These are phyloP conservation scores for Letharia lupina DNA, from an alignment of 495 filamentous ascomycete species.

Conservation along the genomic window DNA sequence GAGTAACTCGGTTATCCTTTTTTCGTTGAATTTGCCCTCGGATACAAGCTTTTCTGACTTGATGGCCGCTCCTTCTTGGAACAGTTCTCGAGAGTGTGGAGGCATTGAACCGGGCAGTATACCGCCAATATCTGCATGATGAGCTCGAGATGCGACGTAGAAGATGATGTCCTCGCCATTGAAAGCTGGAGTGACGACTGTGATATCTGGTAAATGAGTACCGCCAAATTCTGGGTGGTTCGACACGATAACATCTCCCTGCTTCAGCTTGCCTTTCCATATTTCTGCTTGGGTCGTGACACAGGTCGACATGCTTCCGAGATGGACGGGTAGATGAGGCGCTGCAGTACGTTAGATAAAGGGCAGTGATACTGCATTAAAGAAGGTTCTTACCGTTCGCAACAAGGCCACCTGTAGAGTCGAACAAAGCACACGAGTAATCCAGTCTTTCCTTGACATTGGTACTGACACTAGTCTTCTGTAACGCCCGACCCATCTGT, in stretches of 20 bases:
- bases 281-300: slow-evolving; percentile 88
- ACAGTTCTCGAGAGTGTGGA: slow-evolving; percentile 84
- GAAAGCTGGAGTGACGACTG: slow-evolving; percentile 89
- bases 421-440: slow-evolving; percentile 94
- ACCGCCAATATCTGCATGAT: slow-evolving; percentile 95
- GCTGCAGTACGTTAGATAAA: slow-evolving; percentile 34
- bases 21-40: slow-evolving; percentile 81
- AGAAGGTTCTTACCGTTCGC: slow-evolving; percentile 56
- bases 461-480: slow-evolving; percentile 95
- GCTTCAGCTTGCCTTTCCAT: slow-evolving; percentile 81
- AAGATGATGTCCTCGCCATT: slow-evolving; percentile 83
- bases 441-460: slow-evolving; percentile 97
- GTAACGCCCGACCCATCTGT: slow-evolving; percentile 91
- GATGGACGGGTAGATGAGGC: slow-evolving; percentile 87
- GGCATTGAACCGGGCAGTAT: slow-evolving; percentile 97
- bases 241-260: slow-evolving; percentile 87
- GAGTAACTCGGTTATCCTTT: slow-evolving; percentile 74
- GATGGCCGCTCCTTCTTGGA: slow-evolving; percentile 89
- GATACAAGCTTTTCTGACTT: slow-evolving; percentile 91
- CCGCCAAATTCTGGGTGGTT: slow-evolving; percentile 96
- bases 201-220: slow-evolving; percentile 85
- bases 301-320: slow-evolving; percentile 92
- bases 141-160: slow-evolving; percentile 90
- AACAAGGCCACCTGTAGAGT: slow-evolving; percentile 80
- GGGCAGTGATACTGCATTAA: not conserved